phyloP scores from a whole-genome alignment of 305 asterid species.

The Euphrasia arctica region DNA sequence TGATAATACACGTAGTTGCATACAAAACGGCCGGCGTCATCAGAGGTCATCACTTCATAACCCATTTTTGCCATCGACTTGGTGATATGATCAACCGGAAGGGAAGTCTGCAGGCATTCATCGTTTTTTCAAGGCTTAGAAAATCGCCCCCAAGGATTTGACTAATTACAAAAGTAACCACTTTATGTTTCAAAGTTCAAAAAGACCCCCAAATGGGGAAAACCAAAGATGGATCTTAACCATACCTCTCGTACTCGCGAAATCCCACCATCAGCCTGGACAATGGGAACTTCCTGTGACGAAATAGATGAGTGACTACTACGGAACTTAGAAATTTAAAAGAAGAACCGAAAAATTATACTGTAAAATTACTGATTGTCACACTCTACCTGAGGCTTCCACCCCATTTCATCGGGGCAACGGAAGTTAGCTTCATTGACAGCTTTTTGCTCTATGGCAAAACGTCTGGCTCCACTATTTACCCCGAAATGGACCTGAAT shows the following conservation, averaged over 20 bases:
- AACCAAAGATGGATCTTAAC: not conserved
- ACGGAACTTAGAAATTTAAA: not conserved
- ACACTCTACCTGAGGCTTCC: slow-evolving; percentile 78
- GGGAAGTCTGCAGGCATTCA: slow-evolving; percentile 43
- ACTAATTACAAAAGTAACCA: not conserved
- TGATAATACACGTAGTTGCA: slow-evolving; percentile 50
- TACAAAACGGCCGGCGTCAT: slow-evolving; percentile 46
- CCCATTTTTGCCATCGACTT: slow-evolving; percentile 50
- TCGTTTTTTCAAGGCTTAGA: not conserved
- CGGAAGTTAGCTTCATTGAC: slow-evolving; percentile 83
- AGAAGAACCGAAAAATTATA: not conserved
- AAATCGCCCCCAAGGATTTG: not conserved
- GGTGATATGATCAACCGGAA: slow-evolving; percentile 63
- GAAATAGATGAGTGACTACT: not conserved
- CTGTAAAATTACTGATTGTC: not conserved
- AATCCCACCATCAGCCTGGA: slow-evolving; percentile 44
- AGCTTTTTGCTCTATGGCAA: slow-evolving; percentile 74
- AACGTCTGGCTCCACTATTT: slow-evolving; percentile 75
- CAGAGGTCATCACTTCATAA: slow-evolving; percentile 39
- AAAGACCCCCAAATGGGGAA: not conserved
- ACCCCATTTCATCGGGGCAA: slow-evolving; percentile 90
- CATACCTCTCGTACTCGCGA: slow-evolving; percentile 50
- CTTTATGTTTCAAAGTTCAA: not conserved
- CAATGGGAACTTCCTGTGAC: slow-evolving; percentile 44
- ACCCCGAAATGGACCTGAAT: slow-evolving; percentile 78